Base-by-base conservation (phyloP, 106 monocot genomes). In the Dioscorea alata region DNA sequence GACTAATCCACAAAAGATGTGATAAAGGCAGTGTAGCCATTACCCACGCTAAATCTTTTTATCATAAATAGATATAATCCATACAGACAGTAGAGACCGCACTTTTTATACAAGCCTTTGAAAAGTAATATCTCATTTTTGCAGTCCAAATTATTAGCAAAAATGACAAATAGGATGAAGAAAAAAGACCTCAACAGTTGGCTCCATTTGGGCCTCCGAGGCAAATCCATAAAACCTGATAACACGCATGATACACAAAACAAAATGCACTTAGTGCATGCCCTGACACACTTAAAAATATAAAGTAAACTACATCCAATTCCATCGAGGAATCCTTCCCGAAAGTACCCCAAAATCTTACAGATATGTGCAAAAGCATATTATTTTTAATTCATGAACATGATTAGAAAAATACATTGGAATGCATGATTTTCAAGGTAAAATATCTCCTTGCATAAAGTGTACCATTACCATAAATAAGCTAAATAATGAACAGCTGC, bases 201-300 rank as follows among this genome's bases (percentile, higher is more conserved):
- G 88, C 52, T 89, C 86, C 69, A 77, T 71, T 68, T 88, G 85
- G 65, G 86, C 89, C 73, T 96, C 85, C 71, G 95, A 96, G 72
- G 91, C 86, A 82, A 96, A 96, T 64, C 95, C 95, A 73, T 88
- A 84, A 69, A 88, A 96, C 73, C 95, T 96, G 74, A 19, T 54
- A 13, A 13, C 17, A 51, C 19, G 5, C 19, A 54, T 54, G 19
- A 54, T 18, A 54, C 5, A 4, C 15, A 19, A 54, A 54, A 16
- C 15, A 54, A 16, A 18, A 2, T 54, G 18, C 6, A 54, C 18
- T 54, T 13, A 54, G 54, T 5, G 13, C 5, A 54, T 54, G 15
- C 54, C 5, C 15, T 8, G 18, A 54, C 54, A 54, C 15, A 54
- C 18, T 13, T 8, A 14, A 18, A 19, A 16, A 54, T 54, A 54